Conservation (phyloP, 2,329 filamentous ascomycete genomes). For the Chaetomiaceae sp. region DNA sequence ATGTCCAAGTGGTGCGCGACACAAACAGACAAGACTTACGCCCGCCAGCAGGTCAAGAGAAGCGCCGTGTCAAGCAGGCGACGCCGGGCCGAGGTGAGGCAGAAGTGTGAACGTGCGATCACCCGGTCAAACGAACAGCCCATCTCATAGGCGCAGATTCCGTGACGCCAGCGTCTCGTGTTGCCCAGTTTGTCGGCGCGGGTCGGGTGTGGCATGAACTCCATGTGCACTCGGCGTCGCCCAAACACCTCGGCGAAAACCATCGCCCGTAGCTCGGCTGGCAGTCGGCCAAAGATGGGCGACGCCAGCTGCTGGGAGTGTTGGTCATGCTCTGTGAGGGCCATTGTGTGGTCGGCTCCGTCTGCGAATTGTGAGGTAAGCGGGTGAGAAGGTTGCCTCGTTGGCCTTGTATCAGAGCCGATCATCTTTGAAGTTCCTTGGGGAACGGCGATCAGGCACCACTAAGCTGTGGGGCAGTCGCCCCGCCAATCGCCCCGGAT, state of each 20-base stretch:
- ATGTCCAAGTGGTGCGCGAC: too few relatives aligned
- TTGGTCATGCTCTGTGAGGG: not conserved
- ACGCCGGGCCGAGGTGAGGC: conserved; percentile 9
- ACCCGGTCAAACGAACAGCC: conserved; percentile 1
- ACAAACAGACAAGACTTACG: conserved; percentile 8
- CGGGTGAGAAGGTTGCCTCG: too few relatives aligned
- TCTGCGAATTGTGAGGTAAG: too few relatives aligned
- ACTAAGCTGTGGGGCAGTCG: too few relatives aligned
- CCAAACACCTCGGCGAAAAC: conserved; percentile 16
- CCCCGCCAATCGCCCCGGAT: too few relatives aligned
- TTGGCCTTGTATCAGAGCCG: too few relatives aligned
- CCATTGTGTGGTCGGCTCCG: not conserved
- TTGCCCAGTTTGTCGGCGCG: conserved; percentile 15
- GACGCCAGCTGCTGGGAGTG: conserved; percentile 4
- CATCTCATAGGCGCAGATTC: conserved; percentile 8
- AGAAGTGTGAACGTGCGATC: conserved; percentile 8
- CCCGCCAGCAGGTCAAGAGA: conserved; percentile 16
- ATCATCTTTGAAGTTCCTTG: too few relatives aligned
- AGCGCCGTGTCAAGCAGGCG: conserved; percentile 11
- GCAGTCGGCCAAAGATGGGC: conserved; percentile 14
- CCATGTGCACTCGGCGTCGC: conserved; percentile 10
- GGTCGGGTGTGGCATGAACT: conserved; percentile 12
- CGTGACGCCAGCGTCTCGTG: conserved; percentile 13
- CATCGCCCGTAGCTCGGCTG: conserved; percentile 13
- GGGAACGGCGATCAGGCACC: too few relatives aligned